Evolutionary conservation across 345 rosid genomes (phyloP), one percentile per base, ranked within the genome.

Genomic region (Camelina laxa): DNA sequence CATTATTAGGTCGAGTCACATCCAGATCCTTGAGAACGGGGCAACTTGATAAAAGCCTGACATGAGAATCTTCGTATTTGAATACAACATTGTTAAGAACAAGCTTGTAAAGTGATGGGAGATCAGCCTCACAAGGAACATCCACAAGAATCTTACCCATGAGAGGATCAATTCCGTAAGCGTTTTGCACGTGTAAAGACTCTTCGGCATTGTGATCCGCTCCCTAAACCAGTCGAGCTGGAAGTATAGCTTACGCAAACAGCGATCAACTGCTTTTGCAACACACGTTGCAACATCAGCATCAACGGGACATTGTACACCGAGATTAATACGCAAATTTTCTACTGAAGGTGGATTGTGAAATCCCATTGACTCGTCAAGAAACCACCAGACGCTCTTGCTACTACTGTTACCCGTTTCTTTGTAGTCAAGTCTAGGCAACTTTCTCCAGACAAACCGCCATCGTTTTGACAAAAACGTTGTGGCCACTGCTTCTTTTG

Each of bases 51-150:
- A 42, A 62, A 44, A 62, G 51, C 8, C 36, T 24, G 9, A 15
- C 67, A 15, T 11, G 49, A 61, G 49, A 61, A 10, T 61, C 49
- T 20, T 61, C 66, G 8, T 62, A 51, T 62, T 42, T 22, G 35
- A 22, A 62, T 19, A 21, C 20, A 41, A 62, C 51, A 62, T 7
- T 4, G 5, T 3, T 0, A 9, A 61, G 67, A 3, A 21, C 1
- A 39, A 61, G 51, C 24, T 7, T 1, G 15, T 0, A 7, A 17
- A 60, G 49, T 12, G 49, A 61, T 39, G 66, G 49, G 17, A 39
- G 66, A 61, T 9, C 6, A 6, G 7, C 53, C 21, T 7, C 11
- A 59, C 9, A 59, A 35, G 64, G 45, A 59, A 36, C 45, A 36
- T 59, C 64, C 9, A 36, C 64, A 5, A 35, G 45, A 33, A 59